Percentiles rank a stretch among this genome's conserved stretches.
Conservation (phyloP, 2,329 filamentous ascomycete species). For the Apiospora arundinis region DNA sequence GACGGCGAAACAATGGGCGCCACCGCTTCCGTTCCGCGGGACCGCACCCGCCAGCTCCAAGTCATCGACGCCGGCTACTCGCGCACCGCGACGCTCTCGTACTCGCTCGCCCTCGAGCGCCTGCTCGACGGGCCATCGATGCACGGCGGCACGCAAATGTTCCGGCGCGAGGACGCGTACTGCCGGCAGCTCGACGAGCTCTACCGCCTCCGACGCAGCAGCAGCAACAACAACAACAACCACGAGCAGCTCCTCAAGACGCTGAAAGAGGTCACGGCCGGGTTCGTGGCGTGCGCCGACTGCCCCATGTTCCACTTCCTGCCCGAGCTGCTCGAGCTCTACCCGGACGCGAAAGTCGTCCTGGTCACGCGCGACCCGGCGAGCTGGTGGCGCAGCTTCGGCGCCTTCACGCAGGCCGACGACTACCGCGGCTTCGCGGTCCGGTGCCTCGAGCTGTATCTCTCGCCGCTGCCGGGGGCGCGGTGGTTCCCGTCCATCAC, state of each 20-base stretch:
- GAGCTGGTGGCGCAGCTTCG: not conserved
- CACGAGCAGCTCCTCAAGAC: slow-evolving; percentile 32
- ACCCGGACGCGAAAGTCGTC: not conserved
- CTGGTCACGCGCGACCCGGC: not conserved
- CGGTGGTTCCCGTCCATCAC: slow-evolving; percentile 1
- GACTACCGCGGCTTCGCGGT: not conserved
- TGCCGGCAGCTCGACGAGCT: slow-evolving; percentile 1
- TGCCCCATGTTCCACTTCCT: slow-evolving; percentile 18
- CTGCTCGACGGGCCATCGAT: slow-evolving; percentile 55
- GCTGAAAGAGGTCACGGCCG: slow-evolving; percentile 30
- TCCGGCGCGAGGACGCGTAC: slow-evolving; percentile 42
- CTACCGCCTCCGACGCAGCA: slow-evolving; percentile 13
- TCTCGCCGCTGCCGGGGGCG: not conserved
- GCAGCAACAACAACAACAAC: slow-evolving; percentile 31
- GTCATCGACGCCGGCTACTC: slow-evolving; percentile 51
- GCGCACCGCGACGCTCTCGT: slow-evolving; percentile 56
- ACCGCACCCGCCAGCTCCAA: slow-evolving; percentile 34
- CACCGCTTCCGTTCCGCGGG: not conserved
- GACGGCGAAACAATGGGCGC: not conserved
- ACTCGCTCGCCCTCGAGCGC: slow-evolving; percentile 51
- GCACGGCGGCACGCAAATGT: slow-evolving; percentile 52
- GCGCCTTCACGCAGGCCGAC: not conserved
- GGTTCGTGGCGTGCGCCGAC: slow-evolving; percentile 32
- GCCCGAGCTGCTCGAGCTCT: not conserved
- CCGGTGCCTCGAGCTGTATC: not conserved